A percentile compares a stretch with the other conserved stretches of the same genome.
Conservation (phyloP, 1,284 basidiomycete genomes). For the Paramarasmius palmivorus region DNA sequence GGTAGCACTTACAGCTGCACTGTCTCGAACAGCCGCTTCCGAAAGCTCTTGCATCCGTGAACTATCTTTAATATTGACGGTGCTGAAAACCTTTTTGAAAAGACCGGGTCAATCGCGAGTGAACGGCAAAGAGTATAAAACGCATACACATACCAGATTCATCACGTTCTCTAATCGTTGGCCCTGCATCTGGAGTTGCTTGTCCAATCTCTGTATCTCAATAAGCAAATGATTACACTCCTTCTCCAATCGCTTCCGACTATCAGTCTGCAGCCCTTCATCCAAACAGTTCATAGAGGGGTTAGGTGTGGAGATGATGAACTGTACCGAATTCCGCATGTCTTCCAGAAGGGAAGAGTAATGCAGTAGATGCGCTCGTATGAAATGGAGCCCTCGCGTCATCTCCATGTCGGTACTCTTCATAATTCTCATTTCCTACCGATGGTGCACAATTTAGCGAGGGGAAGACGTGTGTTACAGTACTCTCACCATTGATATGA, state of each 20-base stretch:
- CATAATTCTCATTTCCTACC: slow-evolving; percentile 41
- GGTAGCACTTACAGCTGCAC: slow-evolving; percentile 22
- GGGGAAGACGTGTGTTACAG: not conserved
- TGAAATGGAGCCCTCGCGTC: slow-evolving; percentile 33
- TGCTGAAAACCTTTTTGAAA: slow-evolving; percentile 39
- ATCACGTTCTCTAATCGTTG: slow-evolving; percentile 47
- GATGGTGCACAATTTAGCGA: not conserved
- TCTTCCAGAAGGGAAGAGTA: slow-evolving; percentile 43
- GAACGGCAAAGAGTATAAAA: not conserved
- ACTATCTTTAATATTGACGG: slow-evolving; percentile 43
- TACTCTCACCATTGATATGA: slow-evolving; percentile 40
- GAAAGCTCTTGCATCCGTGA: slow-evolving; percentile 34
- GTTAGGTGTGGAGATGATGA: slow-evolving; percentile 41
- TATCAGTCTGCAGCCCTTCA: slow-evolving; percentile 19
- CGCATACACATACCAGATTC: slow-evolving; percentile 36
- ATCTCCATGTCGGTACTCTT: slow-evolving; percentile 29
- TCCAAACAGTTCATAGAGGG: slow-evolving; percentile 39
- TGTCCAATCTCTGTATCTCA: slow-evolving; percentile 42
- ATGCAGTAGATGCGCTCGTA: slow-evolving; percentile 44
- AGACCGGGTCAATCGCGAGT: not conserved
- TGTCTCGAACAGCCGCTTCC: slow-evolving; percentile 30
- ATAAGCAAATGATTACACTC: slow-evolving; percentile 33
- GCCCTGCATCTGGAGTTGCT: slow-evolving; percentile 37
- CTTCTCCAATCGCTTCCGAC: slow-evolving; percentile 28
- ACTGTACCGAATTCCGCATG: slow-evolving; percentile 39